Evolutionary conservation across 495 filamentous ascomycete species (phyloP), one percentile per base, ranked within the genome.

Genomic region (Penicillium lagena): DNA sequence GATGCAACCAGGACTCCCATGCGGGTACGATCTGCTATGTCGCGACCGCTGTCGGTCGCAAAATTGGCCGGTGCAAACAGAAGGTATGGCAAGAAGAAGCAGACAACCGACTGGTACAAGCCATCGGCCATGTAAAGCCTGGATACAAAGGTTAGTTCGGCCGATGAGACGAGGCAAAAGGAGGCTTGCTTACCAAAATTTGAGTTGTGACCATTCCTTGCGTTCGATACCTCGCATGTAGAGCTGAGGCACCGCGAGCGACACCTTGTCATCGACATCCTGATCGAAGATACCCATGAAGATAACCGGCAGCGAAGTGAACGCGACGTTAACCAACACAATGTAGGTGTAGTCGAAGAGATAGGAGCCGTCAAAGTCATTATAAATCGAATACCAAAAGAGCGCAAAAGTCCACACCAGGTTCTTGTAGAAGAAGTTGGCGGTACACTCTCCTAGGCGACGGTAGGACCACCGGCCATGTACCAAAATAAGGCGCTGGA

Each of bases 371-470:
- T 99, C 94, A 60, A 93, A 96, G 64, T 93, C 84, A 76, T 86
- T 88, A 68, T 85, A 97, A 43, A 93, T 85, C 63, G 93, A 90
- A 69, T 87, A 99, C 94, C 93, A 99, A 75, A 97, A 95, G 42
- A 99, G 84, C 17, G 89, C 80, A 56, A 96, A 89, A 12, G 90
- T 96, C 94, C 94, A 99, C 39, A 97, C 84, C 68, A 99, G 83
- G 69, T 96, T 97, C 86, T 99, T 99, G 78, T 99, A 99, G 73
- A 99, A 99, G 78, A 99, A 99, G 61, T 99, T 99, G 56, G 90
- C 88, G 52, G 91, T 95, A 27, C 86, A 86, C 75, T 99, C 94
- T 39, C 81, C 90, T 61, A 97, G 69, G 51, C 94, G 82, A 29
- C 91, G 77, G 65, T 99, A 99, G 31, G 88, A 94, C 88, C 93